phyloP scores from a whole-genome alignment of 2,329 filamentous ascomycete species.

The Xylaria multiplex region DNA sequence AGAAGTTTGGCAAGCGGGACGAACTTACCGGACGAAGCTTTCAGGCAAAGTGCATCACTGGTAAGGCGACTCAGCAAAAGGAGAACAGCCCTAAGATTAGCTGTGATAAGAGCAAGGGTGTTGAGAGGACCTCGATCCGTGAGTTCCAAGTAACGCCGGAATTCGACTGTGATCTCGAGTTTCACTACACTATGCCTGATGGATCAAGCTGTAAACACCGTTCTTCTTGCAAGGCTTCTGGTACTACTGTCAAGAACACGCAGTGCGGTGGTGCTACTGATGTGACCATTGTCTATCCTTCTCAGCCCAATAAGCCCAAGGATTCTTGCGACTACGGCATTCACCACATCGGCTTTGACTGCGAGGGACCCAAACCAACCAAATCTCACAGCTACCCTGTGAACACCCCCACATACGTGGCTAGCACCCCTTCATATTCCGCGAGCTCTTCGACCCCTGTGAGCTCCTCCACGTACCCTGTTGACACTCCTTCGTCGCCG shows the following conservation, averaged over 20 bases:
- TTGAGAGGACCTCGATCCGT: conserved; percentile 76
- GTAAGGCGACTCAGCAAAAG: conserved; percentile 59
- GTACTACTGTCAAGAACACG: conserved; percentile 78
- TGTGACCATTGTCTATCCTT: conserved; percentile 75
- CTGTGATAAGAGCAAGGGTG: conserved; percentile 54
- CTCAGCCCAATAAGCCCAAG: conserved; percentile 66
- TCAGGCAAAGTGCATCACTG: conserved; percentile 69
- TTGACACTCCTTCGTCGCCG: conserved; percentile 39
- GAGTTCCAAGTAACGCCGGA: conserved; percentile 78
- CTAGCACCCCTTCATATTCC: conserved; percentile 40
- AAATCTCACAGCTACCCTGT: conserved; percentile 41
- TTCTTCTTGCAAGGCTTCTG: conserved; percentile 71
- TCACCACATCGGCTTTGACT: conserved; percentile 80
- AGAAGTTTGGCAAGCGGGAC: conserved; percentile 68
- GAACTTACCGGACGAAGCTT: conserved; percentile 61
- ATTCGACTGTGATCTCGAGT: conserved; percentile 81
- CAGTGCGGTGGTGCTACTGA: conserved; percentile 92
- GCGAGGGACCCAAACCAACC: conserved; percentile 57
- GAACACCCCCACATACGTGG: conserved; percentile 38
- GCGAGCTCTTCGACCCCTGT: conserved; percentile 41
- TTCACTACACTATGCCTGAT: conserved; percentile 88
- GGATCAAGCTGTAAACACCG: conserved; percentile 84
- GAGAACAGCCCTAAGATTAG: conserved; percentile 68
- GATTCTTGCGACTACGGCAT: conserved; percentile 76
- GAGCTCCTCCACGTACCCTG: conserved; percentile 35